phyloP scores from a whole-genome alignment of 129 eudicot genomes.

The Solidago caesia region DNA sequence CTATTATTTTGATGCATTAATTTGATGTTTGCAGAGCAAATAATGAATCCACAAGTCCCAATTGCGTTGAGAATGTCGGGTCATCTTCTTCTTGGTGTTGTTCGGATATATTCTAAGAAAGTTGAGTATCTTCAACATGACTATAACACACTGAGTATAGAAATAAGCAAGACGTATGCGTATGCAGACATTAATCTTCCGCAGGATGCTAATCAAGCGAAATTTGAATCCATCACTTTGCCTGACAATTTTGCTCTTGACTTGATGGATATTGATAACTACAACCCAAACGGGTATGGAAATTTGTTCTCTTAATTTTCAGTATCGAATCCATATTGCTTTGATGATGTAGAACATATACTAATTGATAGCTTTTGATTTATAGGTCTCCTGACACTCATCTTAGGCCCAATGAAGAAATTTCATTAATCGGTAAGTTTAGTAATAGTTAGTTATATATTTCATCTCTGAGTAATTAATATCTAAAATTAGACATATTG shows the following conservation, averaged over 20 bases:
- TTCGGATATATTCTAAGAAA: slow-evolving; percentile 83
- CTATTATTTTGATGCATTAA: not conserved
- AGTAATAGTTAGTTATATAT: not conserved
- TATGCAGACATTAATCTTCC: slow-evolving; percentile 62
- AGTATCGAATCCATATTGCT: not conserved
- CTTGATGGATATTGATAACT: slow-evolving; percentile 53
- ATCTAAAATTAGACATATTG: slow-evolving; percentile 3
- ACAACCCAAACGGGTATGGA: slow-evolving; percentile 41
- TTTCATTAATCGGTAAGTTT: slow-evolving; percentile 56
- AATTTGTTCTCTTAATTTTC: not conserved
- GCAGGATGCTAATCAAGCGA: slow-evolving; percentile 76
- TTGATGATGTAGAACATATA: not conserved
- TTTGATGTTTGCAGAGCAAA: slow-evolving; percentile 47
- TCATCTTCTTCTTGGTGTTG: slow-evolving; percentile 91
- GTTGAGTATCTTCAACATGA: slow-evolving; percentile 88
- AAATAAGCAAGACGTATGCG: slow-evolving; percentile 54
- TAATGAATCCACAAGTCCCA: slow-evolving; percentile 87
- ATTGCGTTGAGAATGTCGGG: slow-evolving; percentile 90
- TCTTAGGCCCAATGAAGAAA: slow-evolving; percentile 61
- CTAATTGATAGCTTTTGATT: not conserved
- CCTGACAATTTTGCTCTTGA: slow-evolving; percentile 77
- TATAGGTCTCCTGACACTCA: slow-evolving; percentile 58
- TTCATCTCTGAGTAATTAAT: not conserved
- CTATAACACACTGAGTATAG: slow-evolving; percentile 51
- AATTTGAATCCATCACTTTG: slow-evolving; percentile 68